Evolutionary conservation across 176 grass and related monocot species (phyloP), one percentile per base, ranked within the genome.

Genomic region (Carex cristatella): DNA sequence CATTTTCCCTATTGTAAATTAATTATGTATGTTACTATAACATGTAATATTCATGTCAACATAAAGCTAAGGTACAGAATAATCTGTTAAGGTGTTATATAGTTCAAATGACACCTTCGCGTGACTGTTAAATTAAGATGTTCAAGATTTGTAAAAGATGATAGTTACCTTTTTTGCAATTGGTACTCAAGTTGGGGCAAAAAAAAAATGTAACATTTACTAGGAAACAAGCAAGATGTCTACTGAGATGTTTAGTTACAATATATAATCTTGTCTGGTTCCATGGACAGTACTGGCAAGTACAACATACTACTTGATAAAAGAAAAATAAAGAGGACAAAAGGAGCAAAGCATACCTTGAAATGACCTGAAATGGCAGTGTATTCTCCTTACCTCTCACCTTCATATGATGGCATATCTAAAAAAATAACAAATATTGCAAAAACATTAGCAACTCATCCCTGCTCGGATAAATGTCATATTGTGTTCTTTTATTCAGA

Each of bases 351-450:
- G 40, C 23, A 83, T 79, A 94, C 96, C 90, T 95, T 31, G 96
- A 99, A 89, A 99, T 99, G 81, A 99, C 93, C 63, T 92, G 96
- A 90, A 92, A 99, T 70, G 96, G 96, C 62, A 99, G 82, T 65
- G 96, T 95, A 49, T 99, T 90, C 79, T 99, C 96, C 80, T 92
- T 95, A 83, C 96, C 96, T 84, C 87, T 99, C 81, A 90, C 53
- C 86, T 92, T 99, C 96, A 99, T 95, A 90, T 95, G 90, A 63
- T 86, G 93, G 38, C 91, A 99, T 91, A 99, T 94, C 96, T 99
- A 80, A 28, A 84, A 37, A 5, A 48, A 51, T 27, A 19, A 2
- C 0, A 63, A n/a, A 81, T 51, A 78, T 55, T 78, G 2, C 13
- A 58, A 78, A 35, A 77, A 28, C 57, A 10, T 76, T 76, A 76